These are phyloP conservation scores for Aphanomyces euteiches DNA, from an alignment of 352 stramenopile genomes.

Conservation along the genomic window DNA sequence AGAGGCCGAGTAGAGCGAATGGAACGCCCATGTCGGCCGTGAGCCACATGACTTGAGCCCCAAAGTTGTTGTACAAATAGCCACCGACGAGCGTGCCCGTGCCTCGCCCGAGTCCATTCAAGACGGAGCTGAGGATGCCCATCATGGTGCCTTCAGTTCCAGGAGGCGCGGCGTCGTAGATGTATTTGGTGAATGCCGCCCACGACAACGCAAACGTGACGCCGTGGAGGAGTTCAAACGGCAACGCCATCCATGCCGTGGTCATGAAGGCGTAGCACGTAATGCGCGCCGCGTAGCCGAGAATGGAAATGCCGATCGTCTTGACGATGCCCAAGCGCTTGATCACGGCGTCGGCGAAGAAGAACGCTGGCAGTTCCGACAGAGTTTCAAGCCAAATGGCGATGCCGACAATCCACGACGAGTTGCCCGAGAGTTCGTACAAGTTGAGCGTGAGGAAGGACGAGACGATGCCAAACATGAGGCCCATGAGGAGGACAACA, in stretches of 20 bases:
- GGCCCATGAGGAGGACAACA: constrained; percentile 58
- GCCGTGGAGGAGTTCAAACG: constrained; percentile 62
- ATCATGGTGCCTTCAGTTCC: constrained; percentile 75
- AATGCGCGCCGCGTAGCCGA: constrained; percentile 56
- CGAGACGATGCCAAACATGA: constrained; percentile 57
- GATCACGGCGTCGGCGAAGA: constrained; percentile 68
- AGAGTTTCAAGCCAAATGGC: constrained; percentile 65
- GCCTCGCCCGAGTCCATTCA: constrained; percentile 62
- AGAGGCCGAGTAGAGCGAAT: constrained; percentile 33
- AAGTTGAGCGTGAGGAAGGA: constrained; percentile 71
- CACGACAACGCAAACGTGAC: constrained; percentile 67
- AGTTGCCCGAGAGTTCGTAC: constrained; percentile 64
- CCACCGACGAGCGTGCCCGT: constrained; percentile 60
- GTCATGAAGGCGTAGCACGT: constrained; percentile 58
- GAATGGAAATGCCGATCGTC: constrained; percentile 51
- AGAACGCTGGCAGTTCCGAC: constrained; percentile 72
- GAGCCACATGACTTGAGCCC: constrained; percentile 55
- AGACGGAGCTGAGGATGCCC: constrained; percentile 52
- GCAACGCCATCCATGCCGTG: constrained; percentile 60
- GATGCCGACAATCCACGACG: constrained; percentile 57
- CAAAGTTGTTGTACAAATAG: constrained; percentile 67
- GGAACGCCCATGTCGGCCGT: constrained; percentile 30
- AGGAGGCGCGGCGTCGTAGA: constrained; percentile 55
- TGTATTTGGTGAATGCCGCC: constrained; percentile 75
- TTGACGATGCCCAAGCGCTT: constrained; percentile 48